Evolutionary conservation across 2,329 filamentous ascomycete species (phyloP), one percentile per base, ranked within the genome.

Genomic region (Phyllosticta ampelicida): DNA sequence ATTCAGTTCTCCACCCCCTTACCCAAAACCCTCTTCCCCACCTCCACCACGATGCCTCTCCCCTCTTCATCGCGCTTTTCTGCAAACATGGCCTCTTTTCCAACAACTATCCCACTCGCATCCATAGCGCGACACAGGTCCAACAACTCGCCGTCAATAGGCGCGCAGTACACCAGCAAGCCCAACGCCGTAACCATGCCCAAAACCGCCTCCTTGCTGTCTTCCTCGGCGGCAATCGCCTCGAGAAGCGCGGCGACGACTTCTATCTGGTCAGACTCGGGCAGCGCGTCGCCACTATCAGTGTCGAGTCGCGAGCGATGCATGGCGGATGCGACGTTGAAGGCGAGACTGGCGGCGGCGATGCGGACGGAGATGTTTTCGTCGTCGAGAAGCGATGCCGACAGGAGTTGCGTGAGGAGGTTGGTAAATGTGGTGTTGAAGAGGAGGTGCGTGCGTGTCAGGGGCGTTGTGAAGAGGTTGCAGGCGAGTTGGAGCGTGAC

Each of bases 401-500:
- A 87, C 19, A 94, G 79, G 13, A 96, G 77, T 1, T 87, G 83
- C 26, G 92, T 75, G 0, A 82, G 77, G 1, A 75, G 69, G 5
- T 83, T 80, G 20, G 65, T 58, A 2, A 69, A 58, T 54, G 44
- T 2, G 26, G 62, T 19, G 1, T 54, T 90, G 55, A 73, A 70
- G 6, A 87, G 74, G 9, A 91, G 76, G 61, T 85, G 80, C 2
- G 83, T 78, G 0, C 84, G 77, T 65, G 86, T 95, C 0, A 95
- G 76, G 0, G 83, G 80, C 0, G 86, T 86, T 0, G 83, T 85
- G 74, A 95, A 96, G 49, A 95, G 77, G 66, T 96, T 96, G 73
- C 90, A 95, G 1, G 83, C 80, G 66, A 92, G 80, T 64, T 96
- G 91, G 20, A 95, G 74, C 0, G 89, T 86, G 16, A 95, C 89